Evolutionary conservation across 805 yeast genomes (phyloP), one percentile per base, ranked within the genome.

Genomic region (Candida endomychidarum): DNA sequence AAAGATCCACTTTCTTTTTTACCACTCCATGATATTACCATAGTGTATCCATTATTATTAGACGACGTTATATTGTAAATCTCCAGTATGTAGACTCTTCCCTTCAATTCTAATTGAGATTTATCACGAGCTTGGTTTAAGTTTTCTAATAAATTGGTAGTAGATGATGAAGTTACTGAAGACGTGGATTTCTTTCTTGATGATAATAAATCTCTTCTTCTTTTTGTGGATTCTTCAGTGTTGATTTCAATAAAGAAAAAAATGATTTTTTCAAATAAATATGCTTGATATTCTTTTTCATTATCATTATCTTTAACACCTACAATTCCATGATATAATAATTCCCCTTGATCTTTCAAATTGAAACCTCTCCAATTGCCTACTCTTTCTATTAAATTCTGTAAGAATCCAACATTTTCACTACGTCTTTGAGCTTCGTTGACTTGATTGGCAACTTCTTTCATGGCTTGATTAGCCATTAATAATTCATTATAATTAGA

Each of bases 401-500:
- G 78, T 29, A 86, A 71, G 25, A 78, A 75, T 43, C 81, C 84
- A 40, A 80, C 75, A 61, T 93, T 93, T 59, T 93, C 99, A 1
- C 93, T 82, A 48, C 86, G 74, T 62, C 99, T 77, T 65, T 90
- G 96, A 14, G 95, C 87, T 60, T 93, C 99, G 64, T 93, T 93
- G 24, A 93, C 91, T 49, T 79, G 81, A 50, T 78, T 75, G 15
- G 96, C 96, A 52, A 91, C 90, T 48, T 81, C 89, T 52, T 81
- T 86, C 56, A 91, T 78, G 16, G 88, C 80, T 21, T 77, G 78
- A 40, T 78, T 67, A 2, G 96, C 96, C 40, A 75, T 60, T 19
- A 75, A 67, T 21, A 91, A 67, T 58, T 91, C 98, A 45, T 74
- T 77, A 52, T 78, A 80, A 19, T 14, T 26, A 6, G 25, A 8